Percentiles rank a stretch among this genome's conserved stretches.
Evolutionary conservation across 768 basidiomycete genomes (phyloP).

Genomic region (Trametes elegans): DNA sequence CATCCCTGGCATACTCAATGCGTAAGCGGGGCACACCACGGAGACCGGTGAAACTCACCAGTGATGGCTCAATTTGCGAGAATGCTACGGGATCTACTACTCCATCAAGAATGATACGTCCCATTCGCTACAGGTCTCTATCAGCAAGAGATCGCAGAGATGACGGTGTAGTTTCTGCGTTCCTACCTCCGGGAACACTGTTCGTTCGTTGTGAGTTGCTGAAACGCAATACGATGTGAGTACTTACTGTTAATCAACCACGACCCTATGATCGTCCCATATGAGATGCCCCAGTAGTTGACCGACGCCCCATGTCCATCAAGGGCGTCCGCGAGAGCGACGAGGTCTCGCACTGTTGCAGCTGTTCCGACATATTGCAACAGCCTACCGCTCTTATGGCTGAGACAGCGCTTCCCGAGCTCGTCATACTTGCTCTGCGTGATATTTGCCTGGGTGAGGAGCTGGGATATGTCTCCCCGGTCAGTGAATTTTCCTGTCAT

Average conservation of each 20-base stretch:
- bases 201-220: no score
- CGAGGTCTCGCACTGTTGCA: constrained; percentile 7
- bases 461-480: not conserved
- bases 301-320: constrained; percentile 2
- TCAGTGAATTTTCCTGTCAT: constrained; percentile 6
- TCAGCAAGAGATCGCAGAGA: not conserved
- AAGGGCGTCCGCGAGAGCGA: constrained; percentile 10
- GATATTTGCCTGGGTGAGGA: constrained; percentile 1
- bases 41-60: not conserved
- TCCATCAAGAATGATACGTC: constrained; percentile 8
- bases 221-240: not conserved
- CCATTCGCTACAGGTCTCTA: not conserved
- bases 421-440: constrained; percentile 11
- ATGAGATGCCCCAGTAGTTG: constrained; percentile 8
- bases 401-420: not conserved
- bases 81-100: constrained; percentile 2
- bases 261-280: constrained; percentile 6
- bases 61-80: not conserved
- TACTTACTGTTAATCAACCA: constrained; percentile 8
- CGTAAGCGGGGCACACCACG: no score
- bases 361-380: constrained; percentile 11
- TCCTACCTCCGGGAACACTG: constrained; percentile 17
- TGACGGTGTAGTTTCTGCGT: no score
- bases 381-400: not conserved
- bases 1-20: not conserved